Evolutionary conservation across 2,329 filamentous ascomycete genomes (phyloP), one percentile per base, ranked within the genome.

Genomic region (Pseudonectria foliicola): DNA sequence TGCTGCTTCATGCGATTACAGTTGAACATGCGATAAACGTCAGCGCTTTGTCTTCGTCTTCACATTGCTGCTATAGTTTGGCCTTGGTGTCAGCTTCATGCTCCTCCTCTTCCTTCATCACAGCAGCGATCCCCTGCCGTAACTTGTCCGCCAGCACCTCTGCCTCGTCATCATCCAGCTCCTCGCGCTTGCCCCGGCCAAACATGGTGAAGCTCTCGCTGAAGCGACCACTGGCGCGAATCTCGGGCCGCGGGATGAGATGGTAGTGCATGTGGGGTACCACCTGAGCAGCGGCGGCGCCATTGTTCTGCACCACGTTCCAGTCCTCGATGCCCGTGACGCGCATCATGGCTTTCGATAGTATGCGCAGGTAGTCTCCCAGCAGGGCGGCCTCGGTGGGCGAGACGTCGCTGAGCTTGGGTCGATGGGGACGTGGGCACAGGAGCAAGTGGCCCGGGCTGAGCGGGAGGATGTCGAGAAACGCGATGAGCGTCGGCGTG

Each of bases 271-370:
- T 82, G 60, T 96, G 90, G 14, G 84, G 83, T 2, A 96, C 88
- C 12, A 95, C 87, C 64, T 96, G 90, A 3, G 88, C 88, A 3
- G 90, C 90, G 23, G 87, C 77, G 4, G 80, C 80, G 12, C 90
- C 87, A 50, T 95, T 96, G 58, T 96, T 96, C 66, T 96, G 90
- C 36, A 96, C 86, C 21, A 96, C 79, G 60, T 98, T 98, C 83
- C 90, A 96, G 63, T 95, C 89, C 33, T 70, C 70, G 2, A 86
- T 75, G 8, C 80, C 82, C 3, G 81, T 85, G 1, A 79, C 77
- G 33, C 68, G 70, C 23, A 78, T 73, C 25, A 95, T 70, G 0
- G 85, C 84, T 13, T 75, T 67, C 13, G 83, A 85, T 3, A 95
- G 66, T 4, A 90, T 60, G 24, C 85, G 79, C 18, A 94, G 72